These are phyloP conservation scores for Petasospora fabianii DNA, from an alignment of 1,139 yeast species.

Conservation along the genomic window DNA sequence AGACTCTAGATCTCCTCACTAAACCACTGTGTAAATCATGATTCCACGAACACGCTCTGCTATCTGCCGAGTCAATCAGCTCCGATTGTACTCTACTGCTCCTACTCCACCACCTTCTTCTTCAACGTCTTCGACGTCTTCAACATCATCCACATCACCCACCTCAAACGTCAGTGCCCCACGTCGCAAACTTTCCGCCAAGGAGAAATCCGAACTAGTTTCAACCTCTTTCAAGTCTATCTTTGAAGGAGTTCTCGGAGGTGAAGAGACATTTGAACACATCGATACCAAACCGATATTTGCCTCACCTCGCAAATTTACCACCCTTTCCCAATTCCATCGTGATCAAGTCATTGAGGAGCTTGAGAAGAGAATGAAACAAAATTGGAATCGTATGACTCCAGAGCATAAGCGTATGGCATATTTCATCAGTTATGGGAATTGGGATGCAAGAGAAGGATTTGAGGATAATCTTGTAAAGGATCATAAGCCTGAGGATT, in stretches of 20 bases:
- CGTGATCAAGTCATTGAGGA: constrained; percentile 57
- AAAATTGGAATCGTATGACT: constrained; percentile 48
- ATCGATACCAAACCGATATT: constrained; percentile 51
- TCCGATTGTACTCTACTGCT: not conserved
- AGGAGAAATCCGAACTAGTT: constrained; percentile 25
- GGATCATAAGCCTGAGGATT: constrained; percentile 39
- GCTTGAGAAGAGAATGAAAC: constrained; percentile 47
- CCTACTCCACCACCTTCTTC: not conserved
- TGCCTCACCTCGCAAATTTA: constrained; percentile 44
- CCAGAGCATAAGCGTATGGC: constrained; percentile 46
- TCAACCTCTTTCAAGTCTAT: constrained; percentile 24
- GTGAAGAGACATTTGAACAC: constrained; percentile 38
- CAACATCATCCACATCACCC: too few relatives aligned
- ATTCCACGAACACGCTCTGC: not conserved
- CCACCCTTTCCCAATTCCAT: constrained; percentile 45
- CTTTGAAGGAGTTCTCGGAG: constrained; percentile 28
- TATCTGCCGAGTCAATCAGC: not conserved
- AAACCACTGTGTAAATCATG: too few relatives aligned
- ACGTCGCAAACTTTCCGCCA: constrained; percentile 13
- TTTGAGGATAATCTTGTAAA: constrained; percentile 43
- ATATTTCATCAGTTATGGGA: constrained; percentile 58
- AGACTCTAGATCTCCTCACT: too few relatives aligned
- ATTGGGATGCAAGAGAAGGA: constrained; percentile 62
- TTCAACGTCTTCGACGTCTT: not conserved
- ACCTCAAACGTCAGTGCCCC: too few relatives aligned